Base-by-base conservation (phyloP, 2,329 filamentous ascomycete genomes). In the Zasmidium citrigriseum region DNA sequence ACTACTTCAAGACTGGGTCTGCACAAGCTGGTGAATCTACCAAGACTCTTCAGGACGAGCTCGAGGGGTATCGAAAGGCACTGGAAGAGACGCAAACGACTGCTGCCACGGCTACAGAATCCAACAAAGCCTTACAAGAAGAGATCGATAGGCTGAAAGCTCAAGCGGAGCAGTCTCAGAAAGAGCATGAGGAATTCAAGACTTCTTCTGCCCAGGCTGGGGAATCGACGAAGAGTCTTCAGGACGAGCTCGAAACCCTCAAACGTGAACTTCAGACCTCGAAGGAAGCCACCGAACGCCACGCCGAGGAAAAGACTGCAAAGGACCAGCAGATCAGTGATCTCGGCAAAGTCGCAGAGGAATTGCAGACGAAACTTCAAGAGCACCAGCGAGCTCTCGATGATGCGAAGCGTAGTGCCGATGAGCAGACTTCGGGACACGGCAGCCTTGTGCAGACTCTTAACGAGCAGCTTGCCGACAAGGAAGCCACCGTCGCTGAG, bases 261-360 rank as follows among this genome's bases (percentile, higher is more conserved):
- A 52, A 52, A 27, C n/a, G 11, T 4, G 45, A 47, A 10, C 20
- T 47, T 16, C 22, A 49, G 21, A 38, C 48, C 18, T 53, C 61
- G 3, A 52, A 64, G 44, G 47, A 58, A 29, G 53, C 46, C 7
- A 52, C 59, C 2, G 58, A 64, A 18, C 59, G 60, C 27, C 46
- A 62, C 14, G 54, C 52, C 21, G 54, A 16, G 14, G 34, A 41
- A n/a, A 41, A 41, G 34, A 41, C 56, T 22, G 52, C 61, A 10
- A 62, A 63, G 29, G 62, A 68, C 22, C 61, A 52, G 24, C 60
- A 67, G 46, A 64, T 54, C 22, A 24, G 20, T 47, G 64, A 69
- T 34, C 64, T 70, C 5, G 61, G 46, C 11, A 54, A 53, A 20
- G 56, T 63, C 12, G 58, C 66, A 23, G 60, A 62, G 49, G 58